phyloP scores from a whole-genome alignment of 768 basidiomycete genomes.

The Leucocoprinus leucothites region DNA sequence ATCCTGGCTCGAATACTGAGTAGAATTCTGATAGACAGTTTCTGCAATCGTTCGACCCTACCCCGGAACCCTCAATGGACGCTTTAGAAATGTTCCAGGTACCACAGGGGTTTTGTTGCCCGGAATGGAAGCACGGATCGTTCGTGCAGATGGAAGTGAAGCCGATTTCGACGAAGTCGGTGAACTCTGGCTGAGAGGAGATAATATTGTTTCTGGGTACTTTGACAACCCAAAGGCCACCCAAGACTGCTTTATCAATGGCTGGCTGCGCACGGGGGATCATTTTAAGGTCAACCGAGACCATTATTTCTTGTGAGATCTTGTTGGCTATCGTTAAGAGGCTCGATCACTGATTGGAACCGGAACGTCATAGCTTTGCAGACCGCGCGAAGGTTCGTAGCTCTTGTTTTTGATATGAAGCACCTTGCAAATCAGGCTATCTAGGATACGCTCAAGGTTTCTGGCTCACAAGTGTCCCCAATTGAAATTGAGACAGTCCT shows the following conservation, averaged over 20 bases:
- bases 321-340: background rate
- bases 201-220: slow-evolving; percentile 62
- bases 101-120: slow-evolving; percentile 58
- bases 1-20: background rate
- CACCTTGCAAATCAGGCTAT: background rate
- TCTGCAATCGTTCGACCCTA: slow-evolving; percentile 39
- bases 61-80: slow-evolving; percentile 43
- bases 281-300: slow-evolving; percentile 55
- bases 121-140: slow-evolving; percentile 57
- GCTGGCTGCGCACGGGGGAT: slow-evolving; percentile 78
- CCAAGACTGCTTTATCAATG: slow-evolving; percentile 58
- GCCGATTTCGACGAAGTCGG: slow-evolving; percentile 58
- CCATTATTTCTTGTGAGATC: slow-evolving; percentile 60
- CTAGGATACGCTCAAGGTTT: slow-evolving; percentile 77
- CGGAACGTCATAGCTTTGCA: slow-evolving; percentile 46
- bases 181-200: slow-evolving; percentile 58
- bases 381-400: slow-evolving; percentile 64
- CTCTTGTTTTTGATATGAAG: background rate
- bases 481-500: slow-evolving; percentile 72
- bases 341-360: background rate
- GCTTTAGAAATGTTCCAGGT: slow-evolving; percentile 33
- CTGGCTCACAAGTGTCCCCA: slow-evolving; percentile 77
- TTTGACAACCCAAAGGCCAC: slow-evolving; percentile 68
- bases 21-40: slow-evolving; percentile 44
- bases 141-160: slow-evolving; percentile 55